Evolutionary conservation across 257 asterid genomes (phyloP).

Genomic region (Osmanthus fragrans): DNA sequence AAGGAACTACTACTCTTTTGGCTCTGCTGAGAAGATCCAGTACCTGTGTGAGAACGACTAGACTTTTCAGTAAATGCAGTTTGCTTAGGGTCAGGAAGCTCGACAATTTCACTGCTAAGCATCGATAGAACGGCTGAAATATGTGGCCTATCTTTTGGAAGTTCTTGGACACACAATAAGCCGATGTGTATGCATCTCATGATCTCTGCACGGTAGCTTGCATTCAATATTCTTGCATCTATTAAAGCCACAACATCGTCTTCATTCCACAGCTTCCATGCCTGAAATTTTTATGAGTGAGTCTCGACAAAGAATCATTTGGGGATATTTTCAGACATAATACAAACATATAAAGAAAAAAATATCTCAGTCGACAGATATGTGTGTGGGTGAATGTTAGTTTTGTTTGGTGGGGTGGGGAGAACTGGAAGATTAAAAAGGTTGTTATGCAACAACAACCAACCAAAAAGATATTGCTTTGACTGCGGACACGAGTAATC

Average conservation of each 20-base stretch:
- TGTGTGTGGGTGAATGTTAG: too few species aligned
- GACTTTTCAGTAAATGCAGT: slow-evolving; percentile 34
- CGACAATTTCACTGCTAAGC: slow-evolving; percentile 46
- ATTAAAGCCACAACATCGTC: slow-evolving; percentile 25
- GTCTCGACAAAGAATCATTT: not conserved
- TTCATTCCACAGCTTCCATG: slow-evolving; percentile 56
- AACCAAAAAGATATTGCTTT: not conserved
- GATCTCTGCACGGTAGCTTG: slow-evolving; percentile 30
- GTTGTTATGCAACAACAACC: not conserved
- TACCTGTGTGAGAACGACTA: slow-evolving; percentile 22
- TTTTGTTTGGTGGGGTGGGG: too few species aligned
- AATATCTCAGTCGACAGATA: too few species aligned
- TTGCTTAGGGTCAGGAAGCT: slow-evolving; percentile 51
- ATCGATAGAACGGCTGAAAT: slow-evolving; percentile 48
- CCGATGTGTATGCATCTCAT: slow-evolving; percentile 61
- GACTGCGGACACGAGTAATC: not conserved
- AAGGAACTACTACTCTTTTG: slow-evolving; percentile 30
- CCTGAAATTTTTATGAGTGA: slow-evolving; percentile 30
- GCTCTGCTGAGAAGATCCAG: slow-evolving; percentile 35
- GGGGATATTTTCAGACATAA: not conserved
- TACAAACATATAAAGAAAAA: too few species aligned
- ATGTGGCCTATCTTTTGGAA: slow-evolving; percentile 55
- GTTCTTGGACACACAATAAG: slow-evolving; percentile 67
- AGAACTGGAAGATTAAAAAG: too few species aligned
- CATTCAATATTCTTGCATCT: slow-evolving; percentile 41